Percentiles rank a stretch among this genome's conserved stretches.
Evolutionary conservation across 2,329 filamentous ascomycete genomes (phyloP).

Genomic region (Fusarium clavum): DNA sequence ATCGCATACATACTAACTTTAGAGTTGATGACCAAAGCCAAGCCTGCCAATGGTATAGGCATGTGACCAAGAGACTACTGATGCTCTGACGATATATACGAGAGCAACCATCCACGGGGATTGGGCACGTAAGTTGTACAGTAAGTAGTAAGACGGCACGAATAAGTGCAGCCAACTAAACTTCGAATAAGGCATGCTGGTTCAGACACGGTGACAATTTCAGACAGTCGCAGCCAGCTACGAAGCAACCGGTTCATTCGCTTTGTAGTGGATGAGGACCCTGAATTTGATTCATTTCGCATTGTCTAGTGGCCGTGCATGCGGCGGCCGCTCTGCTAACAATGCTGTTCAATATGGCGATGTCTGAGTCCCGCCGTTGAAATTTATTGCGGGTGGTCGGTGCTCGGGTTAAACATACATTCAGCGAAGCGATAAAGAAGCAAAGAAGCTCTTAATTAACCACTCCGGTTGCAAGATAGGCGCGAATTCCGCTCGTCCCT

Average conservation of each 20-base stretch:
- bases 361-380: slow-evolving; percentile 31
- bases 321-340: slow-evolving; percentile 30
- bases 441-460: background rate
- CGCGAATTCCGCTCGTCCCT: slow-evolving; percentile 38
- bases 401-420: background rate
- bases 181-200: background rate
- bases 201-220: background rate
- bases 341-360: slow-evolving; percentile 8
- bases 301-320: slow-evolving; percentile 10
- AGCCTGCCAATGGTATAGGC: slow-evolving; percentile 1
- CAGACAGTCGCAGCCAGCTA: slow-evolving; percentile 26
- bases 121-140: slow-evolving; percentile 6
- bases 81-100: slow-evolving; percentile 6
- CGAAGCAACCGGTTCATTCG: slow-evolving; percentile 12
- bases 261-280: slow-evolving; percentile 22
- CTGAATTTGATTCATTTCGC: slow-evolving; percentile 14
- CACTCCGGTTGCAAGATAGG: slow-evolving; percentile 31
- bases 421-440: background rate
- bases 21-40: slow-evolving; percentile 17
- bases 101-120: slow-evolving; percentile 1
- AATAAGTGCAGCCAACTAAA: background rate
- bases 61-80: background rate
- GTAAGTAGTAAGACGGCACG: slow-evolving; percentile 28
- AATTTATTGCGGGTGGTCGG: slow-evolving; percentile 14
- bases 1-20: background rate